Conservation (phyloP, 495 filamentous ascomycete species). For the Hypoxylon lienhwacheense region DNA sequence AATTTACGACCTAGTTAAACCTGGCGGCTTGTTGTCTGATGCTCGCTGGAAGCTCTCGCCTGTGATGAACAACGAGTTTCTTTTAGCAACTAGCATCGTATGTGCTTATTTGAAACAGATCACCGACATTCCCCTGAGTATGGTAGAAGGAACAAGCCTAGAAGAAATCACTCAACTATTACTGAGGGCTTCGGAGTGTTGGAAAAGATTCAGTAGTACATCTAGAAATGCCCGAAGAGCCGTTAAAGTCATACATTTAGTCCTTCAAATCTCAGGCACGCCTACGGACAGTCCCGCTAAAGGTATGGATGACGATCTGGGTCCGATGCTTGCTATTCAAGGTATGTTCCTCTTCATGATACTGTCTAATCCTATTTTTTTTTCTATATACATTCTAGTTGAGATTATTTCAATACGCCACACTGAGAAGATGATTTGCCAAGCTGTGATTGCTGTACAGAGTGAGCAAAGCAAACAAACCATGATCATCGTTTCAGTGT, state of each 20-base stretch:
- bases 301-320: conserved; percentile 11
- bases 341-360: conserved; percentile 14
- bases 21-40: conserved; percentile 38
- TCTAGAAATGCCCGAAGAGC: conserved; percentile 32
- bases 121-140: conserved; percentile 3
- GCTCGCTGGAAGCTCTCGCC: conserved; percentile 42
- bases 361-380: no score
- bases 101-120: conserved; percentile 41
- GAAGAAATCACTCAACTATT: conserved; percentile 25
- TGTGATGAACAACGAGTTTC: conserved; percentile 42
- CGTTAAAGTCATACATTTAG: conserved; percentile 19
- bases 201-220: conserved; percentile 22
- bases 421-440: no score
- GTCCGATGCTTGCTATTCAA: conserved; percentile 22
- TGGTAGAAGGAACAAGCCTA: conserved; percentile 7
- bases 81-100: conserved; percentile 43
- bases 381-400: no score
- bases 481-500: no score
- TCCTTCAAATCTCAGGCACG: conserved; percentile 9
- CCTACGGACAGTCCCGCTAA: conserved; percentile 8
- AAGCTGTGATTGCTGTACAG: no score
- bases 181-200: conserved; percentile 16
- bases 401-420: no score
- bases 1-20: conserved; percentile 39
- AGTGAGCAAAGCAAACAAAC: no score